phyloP scores from a whole-genome alignment of 495 filamentous ascomycete species.

The Tuber melanosporum region DNA sequence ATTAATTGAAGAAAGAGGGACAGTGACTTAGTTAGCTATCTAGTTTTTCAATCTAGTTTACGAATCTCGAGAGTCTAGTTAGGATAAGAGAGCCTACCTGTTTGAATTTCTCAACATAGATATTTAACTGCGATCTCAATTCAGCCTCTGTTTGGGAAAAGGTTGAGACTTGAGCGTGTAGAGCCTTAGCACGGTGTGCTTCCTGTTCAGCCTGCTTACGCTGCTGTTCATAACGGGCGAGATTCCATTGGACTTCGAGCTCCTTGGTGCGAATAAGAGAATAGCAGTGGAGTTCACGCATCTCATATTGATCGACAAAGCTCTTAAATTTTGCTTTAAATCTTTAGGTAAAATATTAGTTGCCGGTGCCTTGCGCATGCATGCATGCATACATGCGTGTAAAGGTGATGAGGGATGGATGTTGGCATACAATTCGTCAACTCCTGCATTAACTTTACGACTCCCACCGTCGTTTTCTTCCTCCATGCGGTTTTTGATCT shows the following conservation, averaged over 20 bases:
- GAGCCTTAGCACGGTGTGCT: slow-evolving; percentile 64
- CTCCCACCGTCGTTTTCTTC: slow-evolving; percentile 63
- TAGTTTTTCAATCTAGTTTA: not conserved
- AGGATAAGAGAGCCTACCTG: slow-evolving; percentile 61
- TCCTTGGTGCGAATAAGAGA: slow-evolving; percentile 86
- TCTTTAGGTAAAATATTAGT: slow-evolving; percentile 28
- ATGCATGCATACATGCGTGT: not conserved
- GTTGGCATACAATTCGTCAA: slow-evolving; percentile 70
- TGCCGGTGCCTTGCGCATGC: slow-evolving; percentile 8
- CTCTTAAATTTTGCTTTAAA: slow-evolving; percentile 85
- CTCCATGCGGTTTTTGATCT: slow-evolving; percentile 73
- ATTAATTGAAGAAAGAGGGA: slow-evolving; percentile 25
- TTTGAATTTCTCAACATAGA: slow-evolving; percentile 99
- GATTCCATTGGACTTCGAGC: slow-evolving; percentile 86
- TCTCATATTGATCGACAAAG: slow-evolving; percentile 89
- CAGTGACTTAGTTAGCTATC: slow-evolving; percentile 2
- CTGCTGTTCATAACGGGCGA: slow-evolving; percentile 78
- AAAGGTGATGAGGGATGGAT: not conserved
- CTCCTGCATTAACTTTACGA: slow-evolving; percentile 67
- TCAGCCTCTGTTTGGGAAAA: slow-evolving; percentile 95
- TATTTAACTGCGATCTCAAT: slow-evolving; percentile 87
- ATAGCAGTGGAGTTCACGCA: slow-evolving; percentile 85
- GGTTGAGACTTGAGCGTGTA: slow-evolving; percentile 86
- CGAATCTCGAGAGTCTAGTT: slow-evolving; percentile 3
- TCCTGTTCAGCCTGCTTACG: slow-evolving; percentile 81